Evolutionary conservation across 768 basidiomycete genomes (phyloP).

Genomic region (Scleroderma bovista): DNA sequence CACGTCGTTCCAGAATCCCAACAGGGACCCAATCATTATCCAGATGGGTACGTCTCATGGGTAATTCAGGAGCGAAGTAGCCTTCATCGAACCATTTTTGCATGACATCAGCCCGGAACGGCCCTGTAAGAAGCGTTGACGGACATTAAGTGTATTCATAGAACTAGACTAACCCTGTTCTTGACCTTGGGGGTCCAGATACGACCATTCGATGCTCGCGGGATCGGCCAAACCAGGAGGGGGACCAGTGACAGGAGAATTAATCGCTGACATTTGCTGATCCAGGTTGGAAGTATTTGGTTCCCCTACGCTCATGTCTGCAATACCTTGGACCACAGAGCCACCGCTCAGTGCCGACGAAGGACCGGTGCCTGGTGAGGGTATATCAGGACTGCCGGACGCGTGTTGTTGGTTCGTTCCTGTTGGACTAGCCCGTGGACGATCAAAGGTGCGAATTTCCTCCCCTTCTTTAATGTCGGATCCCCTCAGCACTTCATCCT

Average conservation of each 20-base stretch:
- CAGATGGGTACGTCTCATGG: constrained; percentile 74
- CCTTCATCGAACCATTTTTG: constrained; percentile 92
- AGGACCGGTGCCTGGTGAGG: constrained; percentile 8
- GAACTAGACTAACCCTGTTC: constrained; percentile 63
- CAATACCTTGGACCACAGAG: constrained; percentile 8
- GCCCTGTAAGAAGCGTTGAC: constrained; percentile 47
- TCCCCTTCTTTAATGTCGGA: constrained; percentile 58
- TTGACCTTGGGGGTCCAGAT: constrained; percentile 88
- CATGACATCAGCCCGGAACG: constrained; percentile 86
- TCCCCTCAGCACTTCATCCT: constrained; percentile 34
- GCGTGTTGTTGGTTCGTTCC: constrained; percentile 6
- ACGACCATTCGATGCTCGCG: constrained; percentile 77
- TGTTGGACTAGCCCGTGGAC: constrained; percentile 6
- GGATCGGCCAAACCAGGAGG: constrained; percentile 50
- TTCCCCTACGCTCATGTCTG: constrained; percentile 12
- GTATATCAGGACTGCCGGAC: constrained; percentile 8
- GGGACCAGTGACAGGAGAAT: constrained; percentile 24
- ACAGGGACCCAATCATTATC: constrained; percentile 67
- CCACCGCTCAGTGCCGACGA: constrained; percentile 7
- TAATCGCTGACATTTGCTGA: constrained; percentile 3
- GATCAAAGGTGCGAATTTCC: constrained; percentile 25
- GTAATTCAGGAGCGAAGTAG: constrained; percentile 78
- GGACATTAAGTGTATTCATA: not conserved
- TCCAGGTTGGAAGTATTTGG: constrained; percentile 7
- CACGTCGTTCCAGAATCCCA: constrained; percentile 48